Evolutionary conservation across 2,329 filamentous ascomycete species (phyloP), one percentile per base, ranked within the genome.

Genomic region (Botrytis deweyae): DNA sequence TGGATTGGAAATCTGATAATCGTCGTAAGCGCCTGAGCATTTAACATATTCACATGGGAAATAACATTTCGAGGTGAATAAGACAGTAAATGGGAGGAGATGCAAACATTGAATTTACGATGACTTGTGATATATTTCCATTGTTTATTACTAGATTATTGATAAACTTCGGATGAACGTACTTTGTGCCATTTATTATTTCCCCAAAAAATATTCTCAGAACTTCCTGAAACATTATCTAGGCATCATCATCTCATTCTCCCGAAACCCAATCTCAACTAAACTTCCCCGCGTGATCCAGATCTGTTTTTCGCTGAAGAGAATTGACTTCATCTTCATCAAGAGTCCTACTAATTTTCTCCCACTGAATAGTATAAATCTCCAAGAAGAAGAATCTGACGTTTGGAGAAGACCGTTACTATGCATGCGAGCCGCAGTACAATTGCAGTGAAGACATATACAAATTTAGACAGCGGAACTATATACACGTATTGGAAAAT

Each of bases 1-100:
- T 55, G 6, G 14, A 16, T 29, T 16, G 3, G 9, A 18, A 55
- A 29, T 18, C 3, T 29, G 6, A 55, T 29, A 0, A 18, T 8
- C 0, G 1, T 55, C 0, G 8, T 7, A 55, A 7, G 4, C 14
- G n/a, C 52, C 1, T 55, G n/a, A 9, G 14, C 0, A 55, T 18
- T 29, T 14, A 1, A n/a, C 2, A n/a, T 55, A 4, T 55, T 8
- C 14, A 55, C 12, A 29, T 29, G 14, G 3, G n/a, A 55, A 55
- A 29, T 6, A 5, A 29, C 18, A 0, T 29, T 55, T n/a, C 6
- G 3, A 29, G n/a, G 6, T 29, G n/a, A 8, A 14, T 29, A 29
- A 1, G 52, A 55, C 10, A 29, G 52, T 29, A 18, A 18, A n/a
- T 29, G 25, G 3, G 14, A 58, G 14, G 16, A 58, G 14, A 0